phyloP scores from a whole-genome alignment of 495 filamentous ascomycete genomes.

The Penicillium angulare region DNA sequence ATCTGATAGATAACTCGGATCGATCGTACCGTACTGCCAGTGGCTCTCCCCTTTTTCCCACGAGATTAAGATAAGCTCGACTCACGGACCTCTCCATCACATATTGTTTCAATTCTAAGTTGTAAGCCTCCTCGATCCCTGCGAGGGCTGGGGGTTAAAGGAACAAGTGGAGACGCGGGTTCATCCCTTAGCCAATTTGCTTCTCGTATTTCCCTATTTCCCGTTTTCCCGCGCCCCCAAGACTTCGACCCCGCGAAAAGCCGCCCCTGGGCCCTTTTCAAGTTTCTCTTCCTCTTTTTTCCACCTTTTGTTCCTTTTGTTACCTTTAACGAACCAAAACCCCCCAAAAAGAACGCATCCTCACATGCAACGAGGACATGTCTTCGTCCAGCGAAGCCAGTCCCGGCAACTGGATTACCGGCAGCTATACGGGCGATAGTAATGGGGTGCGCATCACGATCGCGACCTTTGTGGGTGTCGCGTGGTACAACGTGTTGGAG shows the following conservation, averaged over 20 bases:
- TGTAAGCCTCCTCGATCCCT: neutral
- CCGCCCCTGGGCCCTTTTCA: neutral
- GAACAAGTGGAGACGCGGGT: neutral
- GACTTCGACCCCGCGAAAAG: constrained; percentile 7
- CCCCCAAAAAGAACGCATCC: neutral
- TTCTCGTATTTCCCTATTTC: no score
- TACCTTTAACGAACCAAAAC: neutral
- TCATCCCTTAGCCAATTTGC: no score
- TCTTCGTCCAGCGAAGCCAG: constrained; percentile 23
- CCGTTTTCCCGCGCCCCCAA: no score
- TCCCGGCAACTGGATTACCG: constrained; percentile 28
- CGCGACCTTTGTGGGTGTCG: constrained; percentile 36
- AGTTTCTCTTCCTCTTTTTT: neutral
- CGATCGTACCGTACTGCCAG: no score
- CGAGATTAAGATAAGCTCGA: neutral
- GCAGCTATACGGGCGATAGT: constrained; percentile 27
- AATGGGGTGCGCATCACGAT: constrained; percentile 33
- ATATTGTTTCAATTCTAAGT: neutral
- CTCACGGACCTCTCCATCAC: neutral
- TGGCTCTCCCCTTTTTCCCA: neutral
- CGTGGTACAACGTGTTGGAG: constrained; percentile 41
- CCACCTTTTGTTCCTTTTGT: neutral
- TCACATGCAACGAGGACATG: constrained; percentile 10
- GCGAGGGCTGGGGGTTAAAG: neutral
- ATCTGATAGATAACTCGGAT: no score